Conservation (phyloP, 352 stramenopile genomes). For the Nothophytophthora sp. region DNA sequence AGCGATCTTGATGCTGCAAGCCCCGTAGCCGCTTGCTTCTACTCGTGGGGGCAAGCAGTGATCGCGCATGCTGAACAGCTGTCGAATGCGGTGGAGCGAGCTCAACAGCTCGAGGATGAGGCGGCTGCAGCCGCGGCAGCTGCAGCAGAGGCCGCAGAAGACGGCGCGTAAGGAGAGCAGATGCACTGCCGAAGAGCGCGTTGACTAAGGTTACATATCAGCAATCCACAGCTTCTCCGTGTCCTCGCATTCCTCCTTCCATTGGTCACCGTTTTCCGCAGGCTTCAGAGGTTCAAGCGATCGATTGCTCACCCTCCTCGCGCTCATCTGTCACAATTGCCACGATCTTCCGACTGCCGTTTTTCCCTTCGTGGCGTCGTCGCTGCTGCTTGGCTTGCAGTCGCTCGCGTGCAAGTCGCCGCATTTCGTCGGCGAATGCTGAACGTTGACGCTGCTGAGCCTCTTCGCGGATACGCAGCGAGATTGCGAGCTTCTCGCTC, state of each 20-base stretch:
- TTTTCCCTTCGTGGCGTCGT: conserved; percentile 1
- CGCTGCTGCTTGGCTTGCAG: conserved; percentile 22
- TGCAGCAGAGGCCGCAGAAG: conserved; percentile 10
- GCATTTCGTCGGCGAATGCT: conserved; percentile 33
- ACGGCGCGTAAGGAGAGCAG: conserved; percentile 8
- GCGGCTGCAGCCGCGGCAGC: conserved; percentile 17
- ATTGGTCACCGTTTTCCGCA: neutral
- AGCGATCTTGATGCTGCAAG: conserved; percentile 54
- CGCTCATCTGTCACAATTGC: conserved; percentile 5
- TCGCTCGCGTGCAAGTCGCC: conserved; percentile 21
- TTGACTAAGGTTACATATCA: neutral
- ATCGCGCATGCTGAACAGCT: conserved; percentile 56
- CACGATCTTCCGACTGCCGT: conserved; percentile 14
- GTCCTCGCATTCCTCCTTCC: neutral
- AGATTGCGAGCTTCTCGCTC: conserved; percentile 9
- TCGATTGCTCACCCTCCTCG: neutral
- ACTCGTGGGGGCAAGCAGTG: conserved; percentile 53
- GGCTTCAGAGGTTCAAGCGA: conserved; percentile 2
- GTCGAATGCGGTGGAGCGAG: conserved; percentile 38
- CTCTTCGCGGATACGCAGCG: conserved; percentile 17
- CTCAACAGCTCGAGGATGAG: conserved; percentile 43
- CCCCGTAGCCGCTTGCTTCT: conserved; percentile 47
- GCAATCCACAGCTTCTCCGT: neutral
- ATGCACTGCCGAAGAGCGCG: neutral
- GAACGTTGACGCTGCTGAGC: conserved; percentile 16